A percentile compares a stretch with the other conserved stretches of the same genome.
Evolutionary conservation across 768 basidiomycete species (phyloP).

Genomic region (Filobasidium floriforme): DNA sequence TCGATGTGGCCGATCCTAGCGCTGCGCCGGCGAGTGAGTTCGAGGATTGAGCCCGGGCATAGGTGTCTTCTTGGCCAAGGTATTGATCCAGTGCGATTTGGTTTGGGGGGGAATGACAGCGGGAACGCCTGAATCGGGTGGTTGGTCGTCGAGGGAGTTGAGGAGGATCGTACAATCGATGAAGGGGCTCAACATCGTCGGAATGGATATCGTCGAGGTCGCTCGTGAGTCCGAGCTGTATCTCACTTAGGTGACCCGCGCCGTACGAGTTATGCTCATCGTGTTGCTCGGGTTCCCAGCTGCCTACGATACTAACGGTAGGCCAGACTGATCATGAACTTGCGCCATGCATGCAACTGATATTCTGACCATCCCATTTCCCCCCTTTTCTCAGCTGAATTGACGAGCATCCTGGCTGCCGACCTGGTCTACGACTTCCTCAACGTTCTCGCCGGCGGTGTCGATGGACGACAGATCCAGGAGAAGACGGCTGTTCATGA

Average conservation of each 20-base stretch:
- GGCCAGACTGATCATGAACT: background rate
- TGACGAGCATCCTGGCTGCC: slow-evolving; percentile 10
- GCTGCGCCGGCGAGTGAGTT: slow-evolving; percentile 37
- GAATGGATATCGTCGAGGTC: slow-evolving; percentile 37
- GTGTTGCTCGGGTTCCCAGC: background rate
- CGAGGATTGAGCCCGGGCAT: background rate
- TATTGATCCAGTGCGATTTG: background rate
- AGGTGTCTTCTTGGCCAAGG: background rate
- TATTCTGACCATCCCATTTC: background rate
- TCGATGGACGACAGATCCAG: background rate
- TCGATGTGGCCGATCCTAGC: slow-evolving; percentile 41
- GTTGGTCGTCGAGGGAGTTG: slow-evolving; percentile 39
- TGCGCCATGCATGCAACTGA: background rate
- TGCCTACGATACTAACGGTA: slow-evolving; percentile 1
- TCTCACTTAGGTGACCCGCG: background rate
- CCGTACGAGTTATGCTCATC: background rate
- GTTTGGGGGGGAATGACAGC: slow-evolving; percentile 15
- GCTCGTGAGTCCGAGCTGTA: background rate
- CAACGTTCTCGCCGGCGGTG: slow-evolving; percentile 2
- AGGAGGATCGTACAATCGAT: slow-evolving; percentile 36
- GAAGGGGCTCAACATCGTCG: slow-evolving; percentile 39
- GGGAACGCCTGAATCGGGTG: slow-evolving; percentile 35
- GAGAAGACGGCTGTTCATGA: background rate
- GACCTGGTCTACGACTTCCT: slow-evolving; percentile 10
- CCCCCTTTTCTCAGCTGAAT: background rate